Conservation (phyloP, 352 stramenopile species). For the Phytophthora citrophthora region DNA sequence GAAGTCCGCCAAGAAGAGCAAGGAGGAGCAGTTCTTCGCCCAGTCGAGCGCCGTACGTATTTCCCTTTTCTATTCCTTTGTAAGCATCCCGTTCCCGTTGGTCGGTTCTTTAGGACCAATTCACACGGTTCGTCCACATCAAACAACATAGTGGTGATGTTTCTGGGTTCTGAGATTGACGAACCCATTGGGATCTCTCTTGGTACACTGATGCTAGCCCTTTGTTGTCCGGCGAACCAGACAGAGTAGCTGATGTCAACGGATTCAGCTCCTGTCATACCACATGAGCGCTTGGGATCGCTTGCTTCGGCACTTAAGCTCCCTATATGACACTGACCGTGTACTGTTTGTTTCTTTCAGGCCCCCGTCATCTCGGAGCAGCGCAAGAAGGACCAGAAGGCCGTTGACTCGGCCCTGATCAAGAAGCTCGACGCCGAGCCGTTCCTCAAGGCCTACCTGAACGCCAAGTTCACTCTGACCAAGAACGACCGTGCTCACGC, state of each 20-base stretch:
- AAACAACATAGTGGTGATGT: conserved; percentile 1
- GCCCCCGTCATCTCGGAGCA: conserved; percentile 95
- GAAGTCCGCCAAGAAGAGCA: conserved; percentile 90
- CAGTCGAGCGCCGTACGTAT: conserved; percentile 86
- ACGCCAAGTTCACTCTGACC: conserved; percentile 97
- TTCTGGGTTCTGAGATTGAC: conserved; percentile 18
- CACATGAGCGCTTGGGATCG: conserved; percentile 92
- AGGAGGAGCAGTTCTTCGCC: conserved; percentile 98
- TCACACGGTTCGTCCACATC: conserved; percentile 3
- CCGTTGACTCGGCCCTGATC: conserved; percentile 93
- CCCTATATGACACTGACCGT: conserved; percentile 58
- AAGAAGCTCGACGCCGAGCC: conserved; percentile 88
- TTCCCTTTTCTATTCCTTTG: conserved; percentile 14
- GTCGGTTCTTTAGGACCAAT: conserved; percentile 19
- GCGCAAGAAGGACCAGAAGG: conserved; percentile 99
- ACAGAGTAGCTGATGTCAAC: conserved; percentile 3
- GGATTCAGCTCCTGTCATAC: conserved; percentile 6
- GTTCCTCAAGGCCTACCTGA: conserved; percentile 99
- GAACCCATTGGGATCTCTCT: conserved; percentile 43
- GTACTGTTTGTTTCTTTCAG: conserved; percentile 30
- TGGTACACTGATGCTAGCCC: neutral
- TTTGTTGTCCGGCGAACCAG: conserved; percentile 17
- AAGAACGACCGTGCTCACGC: conserved; percentile 98
- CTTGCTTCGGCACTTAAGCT: conserved; percentile 87
- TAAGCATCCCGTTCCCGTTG: conserved; percentile 28